Base-by-base conservation (phyloP, 2,329 filamentous ascomycete species). In the Trichoderma pleuroti region DNA sequence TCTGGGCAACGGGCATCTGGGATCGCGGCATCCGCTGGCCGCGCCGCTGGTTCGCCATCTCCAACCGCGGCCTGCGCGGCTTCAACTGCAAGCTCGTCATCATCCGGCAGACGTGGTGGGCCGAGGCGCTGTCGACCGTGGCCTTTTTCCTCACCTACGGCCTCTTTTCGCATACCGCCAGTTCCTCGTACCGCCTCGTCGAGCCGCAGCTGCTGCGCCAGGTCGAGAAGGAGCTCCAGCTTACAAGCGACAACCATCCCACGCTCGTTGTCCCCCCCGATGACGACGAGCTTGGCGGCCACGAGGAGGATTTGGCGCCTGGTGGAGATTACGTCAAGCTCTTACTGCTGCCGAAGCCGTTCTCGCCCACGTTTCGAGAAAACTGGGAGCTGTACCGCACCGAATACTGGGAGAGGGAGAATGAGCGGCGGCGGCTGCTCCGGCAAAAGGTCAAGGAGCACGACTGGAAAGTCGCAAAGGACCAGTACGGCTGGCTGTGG, bases 81-180 rank as follows among this genome's bases (percentile, higher is more conserved):
- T 97, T 98, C 87, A 99, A 99, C 81, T 93, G 94, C 82, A 98
- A 99, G 83, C 90, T 99, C 61, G 94, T 99, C 68, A 87, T 98
- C 70, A 92, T 97, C 69, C 90, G 92, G 76, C 90, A 93, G 14
- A 87, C 92, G 0, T 94, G 93, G 89, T 94, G 91, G 87, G 88
- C 89, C 72, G 95, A 98, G 78, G 79, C 91, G 30, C 82, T 92
- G 21, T 92, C 91, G 6, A 91, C 92, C 68, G 78, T 92, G 59
- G 90, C 86, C 14, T 97, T 95, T 81, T 87, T 97, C 72, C 87
- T 96, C 72, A 94, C 93, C 0, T 93, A 92, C 74, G 90, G 90
- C 6, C 81, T 90, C 52, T 91, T 93, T 72, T 93, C 91, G 68
- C 87, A 89, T 79, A 90, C 82, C 66, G 88, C 84, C 72, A 90